Percentiles rank a stretch among this genome's conserved stretches.
Evolutionary conservation across 1,139 yeast genomes (phyloP).

Genomic region (Blastobotrys proliferans): DNA sequence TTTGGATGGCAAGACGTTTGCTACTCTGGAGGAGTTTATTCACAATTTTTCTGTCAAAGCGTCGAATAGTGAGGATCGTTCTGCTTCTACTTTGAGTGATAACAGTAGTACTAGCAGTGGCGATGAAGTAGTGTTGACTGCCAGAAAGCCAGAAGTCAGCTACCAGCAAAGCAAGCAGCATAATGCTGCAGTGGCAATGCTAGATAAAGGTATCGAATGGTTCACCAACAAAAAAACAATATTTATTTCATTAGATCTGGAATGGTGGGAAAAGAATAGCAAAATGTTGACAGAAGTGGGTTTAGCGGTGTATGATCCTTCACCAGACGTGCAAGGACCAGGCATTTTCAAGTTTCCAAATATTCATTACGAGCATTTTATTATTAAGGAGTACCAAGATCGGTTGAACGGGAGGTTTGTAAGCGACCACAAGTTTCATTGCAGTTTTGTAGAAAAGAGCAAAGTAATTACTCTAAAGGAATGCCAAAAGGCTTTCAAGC

Average conservation of each 20-base stretch:
- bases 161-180: too few relatives aligned
- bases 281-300: constrained; percentile 62
- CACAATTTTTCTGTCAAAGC: too few relatives aligned
- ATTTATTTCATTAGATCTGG: constrained; percentile 52
- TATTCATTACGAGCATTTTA: constrained; percentile 43
- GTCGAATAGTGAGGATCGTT: too few relatives aligned
- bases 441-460: constrained; percentile 45
- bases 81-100: too few relatives aligned
- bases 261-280: constrained; percentile 53
- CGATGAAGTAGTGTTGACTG: too few relatives aligned
- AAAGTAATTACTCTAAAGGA: constrained; percentile 17
- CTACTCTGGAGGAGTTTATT: not conserved
- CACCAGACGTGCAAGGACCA: constrained; percentile 1
- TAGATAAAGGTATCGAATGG: constrained; percentile 10
- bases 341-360: constrained; percentile 12
- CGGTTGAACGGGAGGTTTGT: constrained; percentile 56
- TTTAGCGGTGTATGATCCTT: constrained; percentile 61
- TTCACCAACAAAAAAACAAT: constrained; percentile 12
- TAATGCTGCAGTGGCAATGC: not conserved
- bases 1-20: constrained; percentile 1
- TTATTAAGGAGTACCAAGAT: constrained; percentile 48
- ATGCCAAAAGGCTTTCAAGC: constrained; percentile 18
- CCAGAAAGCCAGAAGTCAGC: too few relatives aligned
- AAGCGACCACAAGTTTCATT: constrained; percentile 55
- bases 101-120: too few relatives aligned